A percentile compares a stretch with the other conserved stretches of the same genome.
These are phyloP conservation scores for Aquilaria malaccensis DNA, from an alignment of 345 rosid genomes.

Conservation along the genomic window DNA sequence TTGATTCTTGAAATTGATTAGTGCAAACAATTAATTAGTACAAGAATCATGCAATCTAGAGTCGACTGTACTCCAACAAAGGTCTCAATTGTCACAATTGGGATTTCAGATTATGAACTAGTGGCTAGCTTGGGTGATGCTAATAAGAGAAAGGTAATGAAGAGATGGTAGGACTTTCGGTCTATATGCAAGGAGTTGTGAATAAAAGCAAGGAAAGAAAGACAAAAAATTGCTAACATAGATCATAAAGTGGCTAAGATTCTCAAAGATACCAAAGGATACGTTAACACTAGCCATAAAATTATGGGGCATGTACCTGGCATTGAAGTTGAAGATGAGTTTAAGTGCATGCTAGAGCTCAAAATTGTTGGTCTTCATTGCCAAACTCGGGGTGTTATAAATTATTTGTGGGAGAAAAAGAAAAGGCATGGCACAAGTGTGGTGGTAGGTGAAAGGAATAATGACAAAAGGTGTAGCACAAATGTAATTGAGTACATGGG, in stretches of 20 bases:
- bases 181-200: too few species aligned
- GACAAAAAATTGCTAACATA: constrained; percentile 30
- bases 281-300: constrained; percentile 29
- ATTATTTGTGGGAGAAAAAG: constrained; percentile 37
- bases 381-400: constrained; percentile 59
- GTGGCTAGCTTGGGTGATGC: too few species aligned
- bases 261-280: constrained; percentile 44
- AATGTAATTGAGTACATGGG: constrained; percentile 66
- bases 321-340: constrained; percentile 73
- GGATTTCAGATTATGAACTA: too few species aligned
- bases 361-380: constrained; percentile 72
- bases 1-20: too few species aligned
- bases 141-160: too few species aligned
- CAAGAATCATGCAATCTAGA: too few species aligned
- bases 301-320: constrained; percentile 77
- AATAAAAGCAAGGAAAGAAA: background rate
- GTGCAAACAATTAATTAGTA: too few species aligned
- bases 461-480: constrained; percentile 44
- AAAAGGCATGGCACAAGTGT: constrained; percentile 49
- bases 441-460: constrained; percentile 67
- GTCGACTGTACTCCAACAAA: too few species aligned
- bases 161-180: too few species aligned
- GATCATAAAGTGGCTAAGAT: constrained; percentile 49
- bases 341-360: constrained; percentile 69
- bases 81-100: too few species aligned